Conservation (phyloP, 2,329 filamentous ascomycete genomes). For the Botrytis aclada region DNA sequence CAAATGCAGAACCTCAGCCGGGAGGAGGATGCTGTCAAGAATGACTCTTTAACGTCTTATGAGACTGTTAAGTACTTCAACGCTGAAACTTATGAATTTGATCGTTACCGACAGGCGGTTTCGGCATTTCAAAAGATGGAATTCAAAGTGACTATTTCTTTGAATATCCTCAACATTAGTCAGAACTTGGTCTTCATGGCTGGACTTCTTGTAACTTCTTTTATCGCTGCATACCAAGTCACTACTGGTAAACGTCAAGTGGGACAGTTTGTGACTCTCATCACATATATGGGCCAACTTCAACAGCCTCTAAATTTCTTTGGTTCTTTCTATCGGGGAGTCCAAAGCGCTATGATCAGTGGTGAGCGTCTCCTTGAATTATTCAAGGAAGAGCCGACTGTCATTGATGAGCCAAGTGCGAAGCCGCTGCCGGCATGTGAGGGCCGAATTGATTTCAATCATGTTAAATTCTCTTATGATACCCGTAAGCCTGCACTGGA, state of each 20-base stretch:
- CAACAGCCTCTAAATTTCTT: conserved; percentile 83
- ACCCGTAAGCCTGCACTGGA: conserved; percentile 78
- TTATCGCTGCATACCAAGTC: conserved; percentile 76
- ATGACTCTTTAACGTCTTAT: conserved; percentile 98
- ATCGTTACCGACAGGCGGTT: conserved; percentile 69
- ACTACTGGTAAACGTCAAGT: conserved; percentile 62
- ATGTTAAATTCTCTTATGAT: conserved; percentile 91
- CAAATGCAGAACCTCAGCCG: conserved; percentile 94
- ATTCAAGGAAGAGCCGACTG: conserved; percentile 93
- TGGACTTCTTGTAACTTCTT: conserved; percentile 67
- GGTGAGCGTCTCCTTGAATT: conserved; percentile 91
- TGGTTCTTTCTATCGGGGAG: conserved; percentile 91
- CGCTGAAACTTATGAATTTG: conserved; percentile 75
- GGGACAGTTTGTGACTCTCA: conserved; percentile 68
- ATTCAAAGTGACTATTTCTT: conserved; percentile 71
- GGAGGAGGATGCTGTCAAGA: conserved; percentile 96
- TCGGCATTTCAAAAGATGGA: conserved; percentile 70
- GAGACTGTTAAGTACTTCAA: conserved; percentile 94
- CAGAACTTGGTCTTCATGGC: conserved; percentile 79
- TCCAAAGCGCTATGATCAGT: conserved; percentile 96
- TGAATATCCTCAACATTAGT: conserved; percentile 77
- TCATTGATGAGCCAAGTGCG: conserved; percentile 72
- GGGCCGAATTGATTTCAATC: conserved; percentile 81
- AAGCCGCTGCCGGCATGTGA: conserved; percentile 62
- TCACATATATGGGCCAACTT: conserved; percentile 76